These are phyloP conservation scores for Zizania palustris DNA, from an alignment of 202 grass and related monocot genomes.

Conservation along the genomic window DNA sequence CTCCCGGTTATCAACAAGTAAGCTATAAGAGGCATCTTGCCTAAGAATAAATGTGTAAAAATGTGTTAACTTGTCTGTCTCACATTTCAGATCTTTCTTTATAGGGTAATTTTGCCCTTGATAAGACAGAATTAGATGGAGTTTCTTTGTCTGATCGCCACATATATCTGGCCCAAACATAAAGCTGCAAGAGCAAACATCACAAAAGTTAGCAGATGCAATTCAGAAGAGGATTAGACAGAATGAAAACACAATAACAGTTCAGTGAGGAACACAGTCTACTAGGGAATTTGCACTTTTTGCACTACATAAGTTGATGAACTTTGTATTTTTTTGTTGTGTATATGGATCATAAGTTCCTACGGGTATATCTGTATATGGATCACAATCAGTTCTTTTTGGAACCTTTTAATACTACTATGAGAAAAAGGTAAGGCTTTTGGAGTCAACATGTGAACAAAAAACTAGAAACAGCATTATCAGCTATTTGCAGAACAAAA, in stretches of 20 bases:
- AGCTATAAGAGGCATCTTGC: conserved; percentile 81
- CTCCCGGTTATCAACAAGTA: conserved; percentile 88
- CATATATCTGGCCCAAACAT: conserved; percentile 95
- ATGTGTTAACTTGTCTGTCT: conserved; percentile 84
- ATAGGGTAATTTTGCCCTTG: conserved; percentile 93
- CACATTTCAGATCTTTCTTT: conserved; percentile 90
- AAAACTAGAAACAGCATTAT: not conserved
- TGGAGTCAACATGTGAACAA: not conserved
- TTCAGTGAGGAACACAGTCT: conserved; percentile 7
- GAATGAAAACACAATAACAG: not conserved
- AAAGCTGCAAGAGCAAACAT: conserved; percentile 59
- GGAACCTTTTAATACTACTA: not conserved
- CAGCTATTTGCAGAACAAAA: not conserved
- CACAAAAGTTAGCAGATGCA: conserved; percentile 23
- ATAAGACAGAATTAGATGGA: conserved; percentile 89
- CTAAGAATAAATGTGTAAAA: conserved; percentile 92
- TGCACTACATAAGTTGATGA: too few species aligned
- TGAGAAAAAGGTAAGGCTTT: not conserved
- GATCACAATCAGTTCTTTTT: not conserved
- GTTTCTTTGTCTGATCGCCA: conserved; percentile 85
- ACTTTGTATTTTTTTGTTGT: too few species aligned
- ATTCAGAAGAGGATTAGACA: conserved; percentile 13
- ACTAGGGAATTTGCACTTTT: too few species aligned
- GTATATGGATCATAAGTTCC: not conserved
- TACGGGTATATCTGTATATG: too few species aligned